Evolutionary conservation across 352 stramenopile species (phyloP), one percentile per base, ranked within the genome.

Genomic region (Globisporangium paddicum): DNA sequence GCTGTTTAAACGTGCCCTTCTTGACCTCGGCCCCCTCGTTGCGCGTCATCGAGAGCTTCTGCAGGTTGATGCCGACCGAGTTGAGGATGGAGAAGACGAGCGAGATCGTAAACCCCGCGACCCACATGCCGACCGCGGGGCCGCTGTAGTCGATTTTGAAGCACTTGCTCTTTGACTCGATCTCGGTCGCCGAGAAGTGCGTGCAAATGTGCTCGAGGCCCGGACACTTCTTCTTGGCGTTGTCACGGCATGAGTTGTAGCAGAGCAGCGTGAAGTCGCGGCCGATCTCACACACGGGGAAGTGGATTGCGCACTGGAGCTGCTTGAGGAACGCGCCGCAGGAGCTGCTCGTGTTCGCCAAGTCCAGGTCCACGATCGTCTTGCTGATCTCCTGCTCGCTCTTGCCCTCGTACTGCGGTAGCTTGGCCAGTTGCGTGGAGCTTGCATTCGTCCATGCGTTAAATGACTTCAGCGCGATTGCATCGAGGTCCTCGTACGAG

Each of bases 11-110:
- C 60, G 88, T 88, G 37, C 71, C 75, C 60, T 86, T 87, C 73
- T 90, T 90, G 21, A 73, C 66, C n/a, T 87, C 69, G 1, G 74
- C 68, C 18, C 53, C 51, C 37, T 87, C 80, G 60, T 96, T 90
- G 44, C 75, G 74, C 21, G 82, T 69, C 77, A 97, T 92, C 9
- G 76, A 92, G 16, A 96, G 75, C 71, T 97, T 97, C 72, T 97
- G 89, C 40, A 97, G 60, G 62, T 97, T 97, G 52, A 97, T 91
- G n/a, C 82, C 89, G 30, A 97, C 69, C 47, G 87, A 95, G 59
- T 94, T 95, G 53, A 95, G 77, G 25, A 96, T 74, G 10, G 82
- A 95, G 62, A 97, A 95, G 28, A 93, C 68, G 26, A 96, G 79
- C 46, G 83, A 89, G 64, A 96, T 93, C 51, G 85, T 79, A 57